A percentile compares a stretch with the other conserved stretches of the same genome.
phyloP scores from a whole-genome alignment of 2,329 filamentous ascomycete species.

The Fusarium siculi region DNA sequence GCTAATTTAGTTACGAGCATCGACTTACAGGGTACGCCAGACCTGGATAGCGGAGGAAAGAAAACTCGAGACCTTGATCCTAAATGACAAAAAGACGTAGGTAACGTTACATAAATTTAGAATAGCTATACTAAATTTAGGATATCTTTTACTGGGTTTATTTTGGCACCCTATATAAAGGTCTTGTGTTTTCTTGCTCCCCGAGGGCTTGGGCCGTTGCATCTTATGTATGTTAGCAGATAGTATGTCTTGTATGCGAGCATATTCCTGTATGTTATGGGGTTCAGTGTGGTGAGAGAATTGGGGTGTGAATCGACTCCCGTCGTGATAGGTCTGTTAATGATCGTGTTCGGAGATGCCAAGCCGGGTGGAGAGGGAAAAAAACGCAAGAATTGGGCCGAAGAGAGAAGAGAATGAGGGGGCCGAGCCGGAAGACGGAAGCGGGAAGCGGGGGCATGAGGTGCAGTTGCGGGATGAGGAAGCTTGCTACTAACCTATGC shows the following conservation, averaged over 20 bases:
- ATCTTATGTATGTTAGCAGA: constrained; percentile 15
- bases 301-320: neutral
- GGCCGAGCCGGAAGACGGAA: constrained; percentile 33
- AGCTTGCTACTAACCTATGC: neutral
- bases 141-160: no score
- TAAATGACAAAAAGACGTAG: no score
- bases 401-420: constrained; percentile 20
- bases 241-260: neutral
- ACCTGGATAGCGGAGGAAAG: no score
- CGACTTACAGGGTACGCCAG: no score
- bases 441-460: constrained; percentile 20
- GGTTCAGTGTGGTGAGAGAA: constrained; percentile 33
- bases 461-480: constrained; percentile 12
- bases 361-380: constrained; percentile 27
- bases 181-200: no score
- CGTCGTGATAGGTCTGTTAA: constrained; percentile 12
- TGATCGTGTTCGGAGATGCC: constrained; percentile 23
- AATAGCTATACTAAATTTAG: no score
- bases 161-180: no score
- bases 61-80: no score
- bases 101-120: no score
- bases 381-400: constrained; percentile 21
- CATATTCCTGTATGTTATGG: neutral
- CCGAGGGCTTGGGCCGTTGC: constrained; percentile 20
- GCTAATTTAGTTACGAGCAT: no score